These are phyloP conservation scores for Quercus lobata DNA, from an alignment of 331 rosid species.

Conservation along the genomic window DNA sequence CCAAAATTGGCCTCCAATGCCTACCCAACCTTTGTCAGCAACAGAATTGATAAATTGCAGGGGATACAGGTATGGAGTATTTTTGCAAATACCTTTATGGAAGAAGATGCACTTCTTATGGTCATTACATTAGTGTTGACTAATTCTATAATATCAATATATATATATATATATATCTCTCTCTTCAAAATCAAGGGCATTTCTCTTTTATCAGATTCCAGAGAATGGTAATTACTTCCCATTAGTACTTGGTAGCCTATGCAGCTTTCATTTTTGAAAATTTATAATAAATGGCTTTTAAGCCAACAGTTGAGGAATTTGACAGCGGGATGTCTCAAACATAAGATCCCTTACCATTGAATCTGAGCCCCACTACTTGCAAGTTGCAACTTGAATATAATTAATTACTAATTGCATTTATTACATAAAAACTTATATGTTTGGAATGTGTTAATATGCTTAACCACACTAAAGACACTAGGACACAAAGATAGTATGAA, in stretches of 20 bases:
- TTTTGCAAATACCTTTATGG: not conserved
- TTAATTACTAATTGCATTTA: no score
- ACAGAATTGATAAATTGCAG: constrained; percentile 51
- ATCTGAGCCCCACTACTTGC: not conserved
- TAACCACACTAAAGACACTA: not conserved
- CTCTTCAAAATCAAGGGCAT: not conserved
- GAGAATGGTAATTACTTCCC: not conserved
- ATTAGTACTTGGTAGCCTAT: not conserved
- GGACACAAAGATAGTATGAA: no score
- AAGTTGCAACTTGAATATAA: no score
- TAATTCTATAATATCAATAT: not conserved
- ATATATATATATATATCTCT: no score
- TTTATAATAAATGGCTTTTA: not conserved
- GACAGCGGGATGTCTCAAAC: not conserved
- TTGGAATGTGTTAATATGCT: not conserved
- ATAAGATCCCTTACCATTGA: not conserved
- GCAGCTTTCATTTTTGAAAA: not conserved
- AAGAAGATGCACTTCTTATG: not conserved
- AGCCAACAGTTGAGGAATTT: not conserved
- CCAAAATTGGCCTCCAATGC: constrained; percentile 30
- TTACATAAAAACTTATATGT: no score
- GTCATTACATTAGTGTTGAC: not conserved
- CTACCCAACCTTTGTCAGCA: constrained; percentile 63
- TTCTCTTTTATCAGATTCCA: not conserved
- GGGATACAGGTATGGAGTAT: constrained; percentile 51